A percentile compares a stretch with the other conserved stretches of the same genome.
Evolutionary conservation across 2,329 filamentous ascomycete species (phyloP).

Genomic region (Alternaria panax): DNA sequence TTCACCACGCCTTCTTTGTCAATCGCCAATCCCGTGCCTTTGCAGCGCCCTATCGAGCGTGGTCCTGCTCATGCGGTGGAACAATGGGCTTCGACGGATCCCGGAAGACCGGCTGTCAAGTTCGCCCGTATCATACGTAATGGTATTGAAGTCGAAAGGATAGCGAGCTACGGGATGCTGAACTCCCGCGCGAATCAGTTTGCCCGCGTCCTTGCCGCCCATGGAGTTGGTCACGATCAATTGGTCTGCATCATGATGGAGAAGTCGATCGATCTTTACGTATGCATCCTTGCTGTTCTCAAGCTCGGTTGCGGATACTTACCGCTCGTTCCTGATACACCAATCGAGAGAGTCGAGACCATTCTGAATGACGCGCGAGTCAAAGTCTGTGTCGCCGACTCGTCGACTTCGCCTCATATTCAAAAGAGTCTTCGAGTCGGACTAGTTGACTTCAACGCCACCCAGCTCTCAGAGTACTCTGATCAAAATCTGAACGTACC

Average conservation of each 20-base stretch:
- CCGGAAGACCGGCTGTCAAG: conserved; percentile 67
- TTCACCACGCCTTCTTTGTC: conserved; percentile 45
- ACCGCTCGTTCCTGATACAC: conserved; percentile 78
- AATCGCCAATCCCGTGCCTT: conserved; percentile 52
- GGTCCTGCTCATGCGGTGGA: conserved; percentile 61
- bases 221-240: conserved; percentile 60
- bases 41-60: conserved; percentile 22
- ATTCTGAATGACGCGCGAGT: conserved; percentile 70
- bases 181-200: conserved; percentile 70
- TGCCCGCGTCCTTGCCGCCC: conserved; percentile 62
- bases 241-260: conserved; percentile 79
- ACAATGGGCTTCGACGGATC: conserved; percentile 55
- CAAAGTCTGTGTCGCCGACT: conserved; percentile 55
- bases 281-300: conserved; percentile 74
- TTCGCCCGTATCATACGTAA: conserved; percentile 63
- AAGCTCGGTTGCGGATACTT: conserved; percentile 82
- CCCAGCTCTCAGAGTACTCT: conserved; percentile 44
- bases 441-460: conserved; percentile 40
- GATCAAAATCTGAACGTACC: conserved; percentile 48
- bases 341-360: conserved; percentile 64
- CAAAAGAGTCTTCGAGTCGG: conserved; percentile 8
- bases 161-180: conserved; percentile 69
- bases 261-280: conserved; percentile 76
- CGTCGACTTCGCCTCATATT: conserved; percentile 14
- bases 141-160: conserved; percentile 44